Evolutionary conservation across 2,329 filamentous ascomycete genomes (phyloP), one percentile per base, ranked within the genome.

Genomic region (Raffaelea ambrosiae): DNA sequence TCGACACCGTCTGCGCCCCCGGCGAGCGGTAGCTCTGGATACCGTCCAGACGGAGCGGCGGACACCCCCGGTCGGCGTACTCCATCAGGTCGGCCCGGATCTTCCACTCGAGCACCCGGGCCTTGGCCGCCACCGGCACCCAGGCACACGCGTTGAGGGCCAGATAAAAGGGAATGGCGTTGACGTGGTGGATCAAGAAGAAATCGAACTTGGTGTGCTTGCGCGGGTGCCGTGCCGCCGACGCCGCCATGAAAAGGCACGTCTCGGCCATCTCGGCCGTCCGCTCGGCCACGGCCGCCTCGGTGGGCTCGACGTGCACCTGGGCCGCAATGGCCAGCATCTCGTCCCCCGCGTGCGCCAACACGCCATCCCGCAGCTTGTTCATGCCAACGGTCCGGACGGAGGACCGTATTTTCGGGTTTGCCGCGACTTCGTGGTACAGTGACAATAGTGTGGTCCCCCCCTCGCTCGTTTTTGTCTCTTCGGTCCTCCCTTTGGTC

Each of bases 181-280:
- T 96, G 55, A 91, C 68, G 57, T 81, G 79, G 64, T 96, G 90
- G 57, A 78, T 76, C 48, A 80, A 55, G 69, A 83, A 93, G 63
- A 96, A 96, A 61, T 95, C 90, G 61, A 88, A 81, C 61, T 85
- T 89, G 44, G 83, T 70, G 20, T 72, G 63, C 60, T 89, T 85
- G 1, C 72, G 70, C 0, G 78, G 77, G 26, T 76, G 70, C 55
- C 86, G 76, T 0, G 87, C 79, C 1, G 83, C 77, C 1, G 68
- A 63, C 0, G 71, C 63, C 2, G 71, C 69, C 29, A 74, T 62
- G 49, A 68, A 75, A 0, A 76, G 70, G 18, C 71, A 64, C 0
- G 77, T 71, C 54, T 91, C 83, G 43, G 84, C 81, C 82, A 94
- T 88, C 63, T 79, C 73, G 9, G 68, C 70, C 23, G 71, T 72